Evolutionary conservation across 2,329 filamentous ascomycete species (phyloP).

Genomic region (Aspergillus sp.): DNA sequence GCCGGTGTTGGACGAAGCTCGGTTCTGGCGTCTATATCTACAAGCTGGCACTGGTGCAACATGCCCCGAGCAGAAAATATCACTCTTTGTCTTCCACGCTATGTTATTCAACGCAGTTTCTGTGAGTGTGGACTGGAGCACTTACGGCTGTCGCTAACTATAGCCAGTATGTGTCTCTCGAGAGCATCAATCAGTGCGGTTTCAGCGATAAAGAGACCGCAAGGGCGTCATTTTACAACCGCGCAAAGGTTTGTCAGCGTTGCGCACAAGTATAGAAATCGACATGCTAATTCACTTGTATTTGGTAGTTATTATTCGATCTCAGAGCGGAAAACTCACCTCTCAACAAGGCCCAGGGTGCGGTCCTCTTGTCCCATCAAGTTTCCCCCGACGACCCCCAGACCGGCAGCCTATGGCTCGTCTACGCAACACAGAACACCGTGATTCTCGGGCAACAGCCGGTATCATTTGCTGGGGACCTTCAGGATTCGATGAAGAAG

Average conservation of each 20-base stretch:
- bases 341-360: slow-evolving; percentile 5
- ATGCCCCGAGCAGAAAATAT: slow-evolving; percentile 1
- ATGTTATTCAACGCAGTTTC: slow-evolving; percentile 7
- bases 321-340: slow-evolving; percentile 1
- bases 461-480: neutral
- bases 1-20: slow-evolving; percentile 5
- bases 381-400: slow-evolving; percentile 6
- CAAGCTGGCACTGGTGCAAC: neutral
- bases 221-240: slow-evolving; percentile 3
- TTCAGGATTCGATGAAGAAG: slow-evolving; percentile 1
- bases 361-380: slow-evolving; percentile 6
- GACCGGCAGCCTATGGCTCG: slow-evolving; percentile 5
- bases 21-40: slow-evolving; percentile 7
- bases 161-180: slow-evolving; percentile 1
- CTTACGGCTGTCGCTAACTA: neutral
- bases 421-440: slow-evolving; percentile 6
- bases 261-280: too few relatives aligned
- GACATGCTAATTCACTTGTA: neutral
- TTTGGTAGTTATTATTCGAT: slow-evolving; percentile 1
- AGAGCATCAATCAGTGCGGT: slow-evolving; percentile 5
- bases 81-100: slow-evolving; percentile 7
- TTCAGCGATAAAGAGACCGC: slow-evolving; percentile 4
- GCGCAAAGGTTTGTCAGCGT: neutral
- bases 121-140: neutral
- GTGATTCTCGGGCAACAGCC: slow-evolving; percentile 6